A percentile compares a stretch with the other conserved stretches of the same genome.
Evolutionary conservation across 2,329 filamentous ascomycete genomes (phyloP).

Genomic region (Sporothrix brasiliensis): DNA sequence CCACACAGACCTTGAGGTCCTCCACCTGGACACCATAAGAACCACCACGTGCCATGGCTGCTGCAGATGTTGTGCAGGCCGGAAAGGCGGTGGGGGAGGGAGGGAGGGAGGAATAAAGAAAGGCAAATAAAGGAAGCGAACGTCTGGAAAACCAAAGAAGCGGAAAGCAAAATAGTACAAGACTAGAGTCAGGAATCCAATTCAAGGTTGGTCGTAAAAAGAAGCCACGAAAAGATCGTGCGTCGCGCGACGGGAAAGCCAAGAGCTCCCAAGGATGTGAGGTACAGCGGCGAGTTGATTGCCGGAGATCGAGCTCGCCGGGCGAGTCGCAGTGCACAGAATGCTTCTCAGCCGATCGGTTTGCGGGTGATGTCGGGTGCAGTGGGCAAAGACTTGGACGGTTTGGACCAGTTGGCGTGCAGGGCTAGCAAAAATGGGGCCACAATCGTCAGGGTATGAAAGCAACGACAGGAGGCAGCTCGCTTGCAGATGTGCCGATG

Average conservation of each 20-base stretch:
- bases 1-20: constrained; percentile 94
- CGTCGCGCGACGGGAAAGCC: constrained; percentile 4
- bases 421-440: constrained; percentile 1
- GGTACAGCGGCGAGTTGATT: not conserved
- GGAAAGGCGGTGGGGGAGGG: not conserved
- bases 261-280: not conserved
- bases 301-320: not conserved
- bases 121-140: not conserved
- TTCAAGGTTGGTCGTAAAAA: not conserved
- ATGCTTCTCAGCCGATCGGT: constrained; percentile 23
- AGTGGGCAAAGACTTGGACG: not conserved
- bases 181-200: not conserved
- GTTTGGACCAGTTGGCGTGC: not conserved
- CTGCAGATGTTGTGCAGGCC: constrained; percentile 25
- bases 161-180: not conserved
- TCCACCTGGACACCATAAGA: constrained; percentile 82
- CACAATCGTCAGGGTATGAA: not conserved
- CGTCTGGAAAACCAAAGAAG: not conserved
- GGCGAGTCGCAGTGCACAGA: constrained; percentile 4
- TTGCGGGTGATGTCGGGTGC: constrained; percentile 35
- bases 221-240: not conserved
- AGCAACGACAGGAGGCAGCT: constrained; percentile 2
- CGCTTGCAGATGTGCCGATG: constrained; percentile 24
- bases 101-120: not conserved
- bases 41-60: constrained; percentile 52